These are phyloP conservation scores for Trichoderma reesei DNA, from an alignment of 495 filamentous ascomycete genomes.

Conservation along the genomic window DNA sequence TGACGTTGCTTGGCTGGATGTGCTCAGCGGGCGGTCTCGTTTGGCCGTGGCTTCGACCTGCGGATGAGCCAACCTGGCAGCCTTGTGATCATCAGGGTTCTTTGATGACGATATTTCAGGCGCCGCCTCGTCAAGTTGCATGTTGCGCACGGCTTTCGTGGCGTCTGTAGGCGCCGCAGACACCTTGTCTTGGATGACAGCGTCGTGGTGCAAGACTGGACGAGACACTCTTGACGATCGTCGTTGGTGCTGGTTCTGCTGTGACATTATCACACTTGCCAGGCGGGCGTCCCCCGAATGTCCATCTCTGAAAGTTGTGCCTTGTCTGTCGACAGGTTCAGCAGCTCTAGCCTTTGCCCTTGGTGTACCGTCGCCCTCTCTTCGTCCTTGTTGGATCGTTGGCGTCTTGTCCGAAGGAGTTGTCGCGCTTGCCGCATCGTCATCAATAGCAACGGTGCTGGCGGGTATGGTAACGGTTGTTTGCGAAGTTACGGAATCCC, in stretches of 20 bases:
- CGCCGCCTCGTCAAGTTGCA: slow-evolving; percentile 38
- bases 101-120: slow-evolving; percentile 25
- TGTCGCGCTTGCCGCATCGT: background rate
- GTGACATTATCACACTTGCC: background rate
- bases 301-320: background rate
- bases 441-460: background rate
- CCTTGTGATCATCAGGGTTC: slow-evolving; percentile 13
- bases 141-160: slow-evolving; percentile 36
- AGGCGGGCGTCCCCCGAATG: background rate
- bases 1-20: slow-evolving; percentile 51
- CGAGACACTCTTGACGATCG: background rate
- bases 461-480: background rate
- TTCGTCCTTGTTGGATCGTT: background rate
- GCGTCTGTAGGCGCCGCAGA: slow-evolving; percentile 37
- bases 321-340: background rate
- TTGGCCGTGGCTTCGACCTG: background rate
- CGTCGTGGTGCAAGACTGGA: background rate
- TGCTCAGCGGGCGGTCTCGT: background rate
- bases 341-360: background rate
- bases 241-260: background rate
- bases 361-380: background rate
- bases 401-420: background rate
- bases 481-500: background rate
- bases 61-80: background rate
- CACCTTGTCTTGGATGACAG: slow-evolving; percentile 37